phyloP scores from a whole-genome alignment of 495 filamentous ascomycete species.

The Neurospora sp. region DNA sequence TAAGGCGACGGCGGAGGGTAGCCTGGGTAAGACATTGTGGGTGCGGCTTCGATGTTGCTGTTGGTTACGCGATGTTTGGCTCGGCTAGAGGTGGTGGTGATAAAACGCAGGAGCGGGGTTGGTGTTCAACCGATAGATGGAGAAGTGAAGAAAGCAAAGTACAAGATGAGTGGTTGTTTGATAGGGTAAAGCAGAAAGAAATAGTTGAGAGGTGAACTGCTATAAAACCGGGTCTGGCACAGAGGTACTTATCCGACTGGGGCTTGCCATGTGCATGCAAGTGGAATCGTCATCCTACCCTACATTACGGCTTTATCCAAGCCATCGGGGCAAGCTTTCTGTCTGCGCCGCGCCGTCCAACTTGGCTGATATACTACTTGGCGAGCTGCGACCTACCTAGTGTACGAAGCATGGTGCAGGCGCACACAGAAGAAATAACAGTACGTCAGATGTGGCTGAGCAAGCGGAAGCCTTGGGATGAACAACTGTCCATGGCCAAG shows the following conservation, averaged over 20 bases:
- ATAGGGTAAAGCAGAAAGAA: neutral
- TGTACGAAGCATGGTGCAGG: neutral
- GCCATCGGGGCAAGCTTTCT: neutral
- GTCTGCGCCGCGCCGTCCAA: neutral
- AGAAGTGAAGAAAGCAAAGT: neutral
- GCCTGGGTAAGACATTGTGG: constrained; percentile 21
- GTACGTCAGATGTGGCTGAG: neutral
- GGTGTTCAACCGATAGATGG: neutral
- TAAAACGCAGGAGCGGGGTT: neutral
- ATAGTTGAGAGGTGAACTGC: neutral
- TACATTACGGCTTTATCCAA: neutral
- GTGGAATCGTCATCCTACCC: neutral
- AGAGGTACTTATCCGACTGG: neutral
- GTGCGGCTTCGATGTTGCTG: neutral
- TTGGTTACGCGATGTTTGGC: neutral
- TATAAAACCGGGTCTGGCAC: neutral
- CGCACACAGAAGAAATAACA: neutral
- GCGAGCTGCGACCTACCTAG: neutral
- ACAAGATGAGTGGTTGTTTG: neutral
- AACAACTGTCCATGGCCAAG: neutral
- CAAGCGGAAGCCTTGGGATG: neutral
- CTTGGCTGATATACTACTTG: neutral
- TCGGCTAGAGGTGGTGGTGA: neutral
- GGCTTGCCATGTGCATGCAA: neutral
- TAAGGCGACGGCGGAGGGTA: constrained; percentile 14